phyloP scores from a whole-genome alignment of 1,139 yeast genomes.

The Candida gigantensis region DNA sequence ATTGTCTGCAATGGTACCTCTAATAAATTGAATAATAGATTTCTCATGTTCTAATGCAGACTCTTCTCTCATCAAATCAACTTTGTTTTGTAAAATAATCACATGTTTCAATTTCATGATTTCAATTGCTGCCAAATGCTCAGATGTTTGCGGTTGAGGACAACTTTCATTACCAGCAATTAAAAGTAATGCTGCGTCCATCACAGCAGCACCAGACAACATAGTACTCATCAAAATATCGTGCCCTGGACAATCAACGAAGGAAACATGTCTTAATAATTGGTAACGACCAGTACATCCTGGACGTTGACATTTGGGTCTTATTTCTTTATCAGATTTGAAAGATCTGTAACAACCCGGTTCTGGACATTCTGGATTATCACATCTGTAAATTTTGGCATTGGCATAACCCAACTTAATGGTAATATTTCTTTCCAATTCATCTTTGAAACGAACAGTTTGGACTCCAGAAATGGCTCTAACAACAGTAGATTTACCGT shows the following conservation, averaged over 20 bases:
- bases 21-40: constrained; percentile 85
- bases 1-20: constrained; percentile 98
- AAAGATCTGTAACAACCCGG: constrained; percentile 95
- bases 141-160: constrained; percentile 99
- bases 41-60: constrained; percentile 94
- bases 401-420: constrained; percentile 98
- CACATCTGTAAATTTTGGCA: constrained; percentile 95
- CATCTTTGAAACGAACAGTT: constrained; percentile 98
- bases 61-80: constrained; percentile 97
- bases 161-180: constrained; percentile 99
- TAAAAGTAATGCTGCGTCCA: constrained; percentile 97
- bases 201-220: constrained; percentile 99
- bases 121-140: constrained; percentile 98
- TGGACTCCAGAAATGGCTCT: constrained; percentile 99
- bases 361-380: constrained; percentile 82
- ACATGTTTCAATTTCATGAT: constrained; percentile 98
- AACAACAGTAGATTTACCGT: constrained; percentile 98
- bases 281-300: constrained; percentile 85
- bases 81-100: constrained; percentile 95
- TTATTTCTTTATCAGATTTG: constrained; percentile 91
- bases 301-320: constrained; percentile 85
- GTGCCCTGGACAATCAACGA: constrained; percentile 99
- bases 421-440: constrained; percentile 97
- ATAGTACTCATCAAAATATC: constrained; percentile 99
- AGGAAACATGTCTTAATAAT: constrained; percentile 93